phyloP scores from a whole-genome alignment of 164 flowering plant species.

The Liriodendron chinense region DNA sequence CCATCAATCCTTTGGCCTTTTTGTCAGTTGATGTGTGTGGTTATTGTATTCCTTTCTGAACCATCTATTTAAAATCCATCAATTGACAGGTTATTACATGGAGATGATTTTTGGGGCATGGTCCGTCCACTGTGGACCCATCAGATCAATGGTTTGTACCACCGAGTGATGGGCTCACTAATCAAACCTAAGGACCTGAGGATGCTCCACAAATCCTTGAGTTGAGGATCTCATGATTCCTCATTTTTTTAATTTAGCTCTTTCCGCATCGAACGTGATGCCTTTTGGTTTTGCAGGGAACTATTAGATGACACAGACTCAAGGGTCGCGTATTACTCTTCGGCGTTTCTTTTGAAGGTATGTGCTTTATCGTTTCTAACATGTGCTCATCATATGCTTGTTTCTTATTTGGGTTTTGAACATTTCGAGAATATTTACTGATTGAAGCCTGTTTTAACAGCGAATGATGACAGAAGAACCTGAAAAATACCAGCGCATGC shows the following conservation, averaged over 20 bases:
- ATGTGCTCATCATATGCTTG: not conserved
- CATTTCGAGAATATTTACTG: constrained; percentile 8
- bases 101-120: no score
- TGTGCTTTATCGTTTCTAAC: constrained; percentile 15
- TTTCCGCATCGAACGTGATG: not conserved
- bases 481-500: constrained; percentile 83
- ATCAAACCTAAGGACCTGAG: no score
- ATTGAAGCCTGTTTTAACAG: constrained; percentile 40
- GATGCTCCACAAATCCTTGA: no score
- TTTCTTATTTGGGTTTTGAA: not conserved
- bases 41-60: no score
- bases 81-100: no score
- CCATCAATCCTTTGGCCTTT: no score
- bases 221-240: not conserved
- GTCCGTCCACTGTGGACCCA: no score
- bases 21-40: no score
- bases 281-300: constrained; percentile 46
- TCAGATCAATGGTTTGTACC: no score
- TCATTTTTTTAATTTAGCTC: not conserved
- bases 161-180: no score
- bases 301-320: constrained; percentile 95
- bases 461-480: constrained; percentile 98
- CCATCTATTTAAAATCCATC: no score
- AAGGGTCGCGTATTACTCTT: constrained; percentile 92
- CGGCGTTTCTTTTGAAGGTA: constrained; percentile 97